Conservation (phyloP, 2,329 filamentous ascomycete species). For the Mariannaea elegans region DNA sequence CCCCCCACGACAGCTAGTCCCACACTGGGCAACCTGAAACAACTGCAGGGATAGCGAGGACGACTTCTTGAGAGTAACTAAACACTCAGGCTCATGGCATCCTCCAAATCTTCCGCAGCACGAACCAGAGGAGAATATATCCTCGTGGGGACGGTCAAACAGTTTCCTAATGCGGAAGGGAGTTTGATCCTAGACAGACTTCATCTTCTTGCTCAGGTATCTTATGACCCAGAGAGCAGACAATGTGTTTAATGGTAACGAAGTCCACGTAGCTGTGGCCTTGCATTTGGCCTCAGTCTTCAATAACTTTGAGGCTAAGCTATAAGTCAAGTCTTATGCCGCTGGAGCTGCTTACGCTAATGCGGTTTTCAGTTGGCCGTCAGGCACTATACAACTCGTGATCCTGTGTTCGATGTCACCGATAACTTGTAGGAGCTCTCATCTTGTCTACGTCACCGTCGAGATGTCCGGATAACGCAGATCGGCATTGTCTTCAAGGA, state of each 20-base stretch:
- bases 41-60: slow-evolving; percentile 33
- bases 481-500: slow-evolving; percentile 89
- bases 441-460: slow-evolving; percentile 41
- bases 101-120: slow-evolving; percentile 16
- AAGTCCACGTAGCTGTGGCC: neutral
- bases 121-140: slow-evolving; percentile 17
- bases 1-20: slow-evolving; percentile 32
- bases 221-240: neutral
- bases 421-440: slow-evolving; percentile 2
- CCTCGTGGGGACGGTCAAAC: neutral
- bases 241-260: neutral
- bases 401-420: neutral
- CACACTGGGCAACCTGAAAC: slow-evolving; percentile 40
- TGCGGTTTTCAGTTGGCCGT: neutral
- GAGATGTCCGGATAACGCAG: slow-evolving; percentile 82
- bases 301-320: slow-evolving; percentile 3
- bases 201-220: neutral
- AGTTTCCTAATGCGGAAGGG: slow-evolving; percentile 1
- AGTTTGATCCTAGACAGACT: neutral
- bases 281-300: neutral
- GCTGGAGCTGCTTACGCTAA: neutral
- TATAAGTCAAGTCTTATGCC: slow-evolving; percentile 8
- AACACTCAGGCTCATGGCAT: slow-evolving; percentile 10
- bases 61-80: slow-evolving; percentile 31
- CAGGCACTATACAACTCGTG: neutral